Conservation (phyloP, 768 basidiomycete genomes). For the Lactifluus piperatus region DNA sequence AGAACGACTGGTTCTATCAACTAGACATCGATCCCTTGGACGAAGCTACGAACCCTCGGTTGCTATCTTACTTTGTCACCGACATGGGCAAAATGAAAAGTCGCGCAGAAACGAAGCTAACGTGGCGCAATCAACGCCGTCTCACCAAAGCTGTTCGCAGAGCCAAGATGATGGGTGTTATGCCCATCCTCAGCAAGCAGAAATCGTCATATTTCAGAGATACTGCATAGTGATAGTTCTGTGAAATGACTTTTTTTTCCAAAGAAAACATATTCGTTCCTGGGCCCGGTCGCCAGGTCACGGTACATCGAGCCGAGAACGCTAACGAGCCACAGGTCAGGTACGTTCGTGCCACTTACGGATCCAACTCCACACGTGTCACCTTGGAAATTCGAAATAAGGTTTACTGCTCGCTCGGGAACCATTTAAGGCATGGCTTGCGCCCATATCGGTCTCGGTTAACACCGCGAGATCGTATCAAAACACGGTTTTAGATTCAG, state of each 20-base stretch:
- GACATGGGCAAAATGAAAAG: constrained; percentile 74
- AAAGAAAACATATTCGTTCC: not conserved
- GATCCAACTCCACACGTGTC: constrained; percentile 6
- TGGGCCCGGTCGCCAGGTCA: not conserved
- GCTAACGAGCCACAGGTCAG: not conserved
- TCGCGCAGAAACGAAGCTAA: constrained; percentile 63
- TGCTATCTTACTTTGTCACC: constrained; percentile 53
- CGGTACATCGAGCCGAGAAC: not conserved
- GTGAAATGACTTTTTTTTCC: not conserved
- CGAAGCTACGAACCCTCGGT: constrained; percentile 49
- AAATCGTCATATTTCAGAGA: not conserved
- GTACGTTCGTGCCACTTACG: not conserved
- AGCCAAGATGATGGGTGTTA: constrained; percentile 85
- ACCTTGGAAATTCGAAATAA: not conserved
- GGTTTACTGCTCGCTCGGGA: constrained; percentile 1
- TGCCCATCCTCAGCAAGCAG: constrained; percentile 37
- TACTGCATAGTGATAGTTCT: not conserved
- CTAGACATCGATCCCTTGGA: constrained; percentile 65
- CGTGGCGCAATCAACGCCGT: constrained; percentile 67
- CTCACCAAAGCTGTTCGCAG: constrained; percentile 80
- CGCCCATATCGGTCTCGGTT: constrained; percentile 6
- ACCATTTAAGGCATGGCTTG: not conserved
- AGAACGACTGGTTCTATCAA: constrained; percentile 61
- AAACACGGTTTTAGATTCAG: not conserved
- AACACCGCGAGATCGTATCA: constrained; percentile 1